These are phyloP conservation scores for Calamus simplicifolius DNA, from an alignment of 176 grass and related monocot species.

Conservation along the genomic window DNA sequence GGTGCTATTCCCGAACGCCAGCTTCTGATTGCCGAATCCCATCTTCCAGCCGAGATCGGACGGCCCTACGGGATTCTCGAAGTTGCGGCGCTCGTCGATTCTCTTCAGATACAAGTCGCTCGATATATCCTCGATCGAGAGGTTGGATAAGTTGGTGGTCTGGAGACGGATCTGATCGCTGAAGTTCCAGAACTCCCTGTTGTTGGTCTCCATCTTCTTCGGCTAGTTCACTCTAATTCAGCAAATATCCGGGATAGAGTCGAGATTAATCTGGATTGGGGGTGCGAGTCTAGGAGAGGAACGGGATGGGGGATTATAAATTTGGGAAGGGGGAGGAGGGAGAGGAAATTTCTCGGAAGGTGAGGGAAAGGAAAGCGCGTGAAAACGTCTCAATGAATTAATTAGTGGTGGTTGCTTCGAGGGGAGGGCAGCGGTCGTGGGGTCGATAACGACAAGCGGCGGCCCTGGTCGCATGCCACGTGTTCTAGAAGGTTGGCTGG, in stretches of 20 bases:
- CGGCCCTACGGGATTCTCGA: slow-evolving; percentile 19
- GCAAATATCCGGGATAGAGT: too few relatives aligned
- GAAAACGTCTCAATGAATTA: not conserved
- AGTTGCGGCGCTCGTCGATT: slow-evolving; percentile 21
- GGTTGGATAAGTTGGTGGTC: slow-evolving; percentile 50
- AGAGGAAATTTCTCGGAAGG: not conserved
- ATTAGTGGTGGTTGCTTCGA: too few relatives aligned
- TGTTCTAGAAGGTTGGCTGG: too few relatives aligned
- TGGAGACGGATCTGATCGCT: slow-evolving; percentile 86
- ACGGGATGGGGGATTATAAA: not conserved
- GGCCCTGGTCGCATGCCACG: too few relatives aligned
- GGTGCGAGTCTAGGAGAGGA: not conserved
- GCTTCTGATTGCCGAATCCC: slow-evolving; percentile 28
- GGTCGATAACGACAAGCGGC: too few relatives aligned
- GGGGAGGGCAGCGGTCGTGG: too few relatives aligned
- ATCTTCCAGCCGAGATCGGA: slow-evolving; percentile 5
- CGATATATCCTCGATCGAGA: slow-evolving; percentile 88
- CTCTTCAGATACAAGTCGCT: slow-evolving; percentile 25
- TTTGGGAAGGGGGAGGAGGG: not conserved
- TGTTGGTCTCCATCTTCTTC: too few relatives aligned
- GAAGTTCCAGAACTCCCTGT: slow-evolving; percentile 77
- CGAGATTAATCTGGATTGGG: too few relatives aligned
- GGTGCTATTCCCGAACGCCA: slow-evolving; percentile 53
- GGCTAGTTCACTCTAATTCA: not conserved
- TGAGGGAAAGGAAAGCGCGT: not conserved